phyloP scores from a whole-genome alignment of 805 yeast genomes.

The Torulaspora gathmanii region DNA sequence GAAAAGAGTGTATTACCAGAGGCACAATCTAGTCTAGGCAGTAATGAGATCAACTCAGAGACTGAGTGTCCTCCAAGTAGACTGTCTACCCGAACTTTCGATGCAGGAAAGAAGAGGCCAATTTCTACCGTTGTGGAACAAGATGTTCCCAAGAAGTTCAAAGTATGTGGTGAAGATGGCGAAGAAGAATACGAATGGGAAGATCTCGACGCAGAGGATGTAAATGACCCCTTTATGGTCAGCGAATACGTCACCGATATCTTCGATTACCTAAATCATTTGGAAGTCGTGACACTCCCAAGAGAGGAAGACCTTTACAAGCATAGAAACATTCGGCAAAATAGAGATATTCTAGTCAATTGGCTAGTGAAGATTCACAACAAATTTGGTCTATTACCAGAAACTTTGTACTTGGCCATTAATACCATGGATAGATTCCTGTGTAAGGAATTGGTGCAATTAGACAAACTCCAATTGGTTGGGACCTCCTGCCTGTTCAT shows the following conservation, averaged over 20 bases:
- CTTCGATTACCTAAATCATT: constrained; percentile 68
- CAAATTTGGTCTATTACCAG: constrained; percentile 79
- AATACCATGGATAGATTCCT: constrained; percentile 86
- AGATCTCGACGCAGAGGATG: constrained; percentile 74
- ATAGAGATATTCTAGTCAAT: constrained; percentile 79
- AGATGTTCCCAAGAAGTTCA: constrained; percentile 34
- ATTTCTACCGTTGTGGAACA: constrained; percentile 35
- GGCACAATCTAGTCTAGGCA: constrained; percentile 8
- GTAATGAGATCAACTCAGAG: constrained; percentile 5
- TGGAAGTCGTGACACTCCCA: constrained; percentile 71
- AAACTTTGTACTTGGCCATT: constrained; percentile 77
- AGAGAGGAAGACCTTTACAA: constrained; percentile 37
- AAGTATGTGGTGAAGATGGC: constrained; percentile 33
- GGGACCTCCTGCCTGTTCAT: constrained; percentile 84
- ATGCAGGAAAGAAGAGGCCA: constrained; percentile 34
- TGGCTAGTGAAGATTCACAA: constrained; percentile 90
- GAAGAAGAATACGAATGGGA: constrained; percentile 50
- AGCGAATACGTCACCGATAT: constrained; percentile 88
- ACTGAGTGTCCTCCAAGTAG: constrained; percentile 5
- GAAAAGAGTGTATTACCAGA: constrained; percentile 7
- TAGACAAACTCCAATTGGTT: constrained; percentile 74
- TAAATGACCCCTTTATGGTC: constrained; percentile 84
- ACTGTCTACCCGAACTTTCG: constrained; percentile 10
- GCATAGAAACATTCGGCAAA: constrained; percentile 42
- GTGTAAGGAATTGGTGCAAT: constrained; percentile 69